These are phyloP conservation scores for Stenocarpella maydis DNA, from an alignment of 2,329 filamentous ascomycete genomes.

Conservation along the genomic window DNA sequence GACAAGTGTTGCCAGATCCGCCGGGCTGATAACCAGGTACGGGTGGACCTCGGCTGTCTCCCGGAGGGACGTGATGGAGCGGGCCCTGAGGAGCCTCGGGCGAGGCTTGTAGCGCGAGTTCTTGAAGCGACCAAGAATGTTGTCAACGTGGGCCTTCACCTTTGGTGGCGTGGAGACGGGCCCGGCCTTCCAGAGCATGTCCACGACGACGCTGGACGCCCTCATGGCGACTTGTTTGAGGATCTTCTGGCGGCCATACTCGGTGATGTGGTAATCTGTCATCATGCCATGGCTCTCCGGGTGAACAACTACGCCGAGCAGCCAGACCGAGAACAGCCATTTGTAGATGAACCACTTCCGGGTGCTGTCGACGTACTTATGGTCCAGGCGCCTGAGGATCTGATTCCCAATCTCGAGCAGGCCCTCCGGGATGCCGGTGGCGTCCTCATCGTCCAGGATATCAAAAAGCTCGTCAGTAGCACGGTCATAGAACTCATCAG, in stretches of 20 bases:
- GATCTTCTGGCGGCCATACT: slow-evolving; percentile 86
- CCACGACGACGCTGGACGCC: slow-evolving; percentile 80
- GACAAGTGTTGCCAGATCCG: slow-evolving; percentile 81
- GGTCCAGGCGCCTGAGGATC: slow-evolving; percentile 79
- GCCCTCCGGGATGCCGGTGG: slow-evolving; percentile 85
- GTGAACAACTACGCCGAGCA: slow-evolving; percentile 84
- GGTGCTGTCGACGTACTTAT: slow-evolving; percentile 75
- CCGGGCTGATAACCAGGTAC: slow-evolving; percentile 80
- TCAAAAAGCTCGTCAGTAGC: slow-evolving; percentile 85
- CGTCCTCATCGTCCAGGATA: slow-evolving; percentile 83
- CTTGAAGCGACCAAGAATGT: slow-evolving; percentile 72
- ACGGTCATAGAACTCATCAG: slow-evolving; percentile 87
- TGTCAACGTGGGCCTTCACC: slow-evolving; percentile 75
- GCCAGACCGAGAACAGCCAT: slow-evolving; percentile 91
- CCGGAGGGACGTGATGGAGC: slow-evolving; percentile 75
- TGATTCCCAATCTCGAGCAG: slow-evolving; percentile 86
- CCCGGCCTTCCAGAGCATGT: slow-evolving; percentile 76
- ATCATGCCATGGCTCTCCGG: slow-evolving; percentile 85
- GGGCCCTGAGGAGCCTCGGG: slow-evolving; percentile 72
- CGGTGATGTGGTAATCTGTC: slow-evolving; percentile 90
- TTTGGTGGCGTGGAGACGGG: slow-evolving; percentile 69
- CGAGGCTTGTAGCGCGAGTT: slow-evolving; percentile 57
- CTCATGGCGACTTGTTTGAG: slow-evolving; percentile 81
- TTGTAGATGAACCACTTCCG: slow-evolving; percentile 86
- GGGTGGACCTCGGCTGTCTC: slow-evolving; percentile 83